These are phyloP conservation scores for Suillus luteus DNA, from an alignment of 768 basidiomycete genomes.

Conservation along the genomic window DNA sequence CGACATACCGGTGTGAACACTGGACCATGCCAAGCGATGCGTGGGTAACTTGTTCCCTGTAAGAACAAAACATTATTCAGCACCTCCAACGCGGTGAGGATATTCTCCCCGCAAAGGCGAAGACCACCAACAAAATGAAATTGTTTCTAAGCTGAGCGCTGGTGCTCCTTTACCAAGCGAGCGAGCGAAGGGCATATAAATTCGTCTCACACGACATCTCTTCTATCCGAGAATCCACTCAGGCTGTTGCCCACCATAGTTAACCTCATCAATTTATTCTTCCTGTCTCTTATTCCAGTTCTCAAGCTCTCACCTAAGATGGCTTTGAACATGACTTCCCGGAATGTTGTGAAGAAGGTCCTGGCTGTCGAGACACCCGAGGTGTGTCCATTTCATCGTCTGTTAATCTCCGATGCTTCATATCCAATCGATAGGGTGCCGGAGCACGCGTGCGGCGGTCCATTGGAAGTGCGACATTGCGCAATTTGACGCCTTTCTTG, in stretches of 20 bases:
- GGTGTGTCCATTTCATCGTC: conserved; percentile 39
- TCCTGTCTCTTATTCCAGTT: conserved; percentile 4
- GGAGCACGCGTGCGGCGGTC: conserved; percentile 85
- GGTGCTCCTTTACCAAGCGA: conserved; percentile 5
- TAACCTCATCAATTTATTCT: conserved; percentile 3
- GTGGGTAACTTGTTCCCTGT: conserved; percentile 2
- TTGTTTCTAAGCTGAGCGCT: conserved; percentile 10
- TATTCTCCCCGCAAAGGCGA: conserved; percentile 16
- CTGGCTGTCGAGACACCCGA: conserved; percentile 75
- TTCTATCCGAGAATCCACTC: background rate
- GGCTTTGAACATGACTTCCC: conserved; percentile 47
- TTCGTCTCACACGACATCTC: background rate
- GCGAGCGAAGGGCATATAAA: conserved; percentile 11
- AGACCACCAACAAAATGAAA: conserved; percentile 1
- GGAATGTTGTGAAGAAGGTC: conserved; percentile 75
- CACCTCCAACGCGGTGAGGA: conserved; percentile 14
- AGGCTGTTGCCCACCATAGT: conserved; percentile 1
- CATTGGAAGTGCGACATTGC: conserved; percentile 73
- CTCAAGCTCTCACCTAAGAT: conserved; percentile 23
- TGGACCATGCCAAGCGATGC: background rate
- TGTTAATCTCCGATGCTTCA: conserved; percentile 4
- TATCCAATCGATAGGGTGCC: conserved; percentile 52
- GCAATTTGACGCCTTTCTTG: conserved; percentile 88
- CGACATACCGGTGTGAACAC: background rate
- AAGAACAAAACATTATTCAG: conserved; percentile 14